A percentile compares a stretch with the other conserved stretches of the same genome.
phyloP scores from a whole-genome alignment of 1,139 yeast species.

The Nakaseomyces glabratus region DNA sequence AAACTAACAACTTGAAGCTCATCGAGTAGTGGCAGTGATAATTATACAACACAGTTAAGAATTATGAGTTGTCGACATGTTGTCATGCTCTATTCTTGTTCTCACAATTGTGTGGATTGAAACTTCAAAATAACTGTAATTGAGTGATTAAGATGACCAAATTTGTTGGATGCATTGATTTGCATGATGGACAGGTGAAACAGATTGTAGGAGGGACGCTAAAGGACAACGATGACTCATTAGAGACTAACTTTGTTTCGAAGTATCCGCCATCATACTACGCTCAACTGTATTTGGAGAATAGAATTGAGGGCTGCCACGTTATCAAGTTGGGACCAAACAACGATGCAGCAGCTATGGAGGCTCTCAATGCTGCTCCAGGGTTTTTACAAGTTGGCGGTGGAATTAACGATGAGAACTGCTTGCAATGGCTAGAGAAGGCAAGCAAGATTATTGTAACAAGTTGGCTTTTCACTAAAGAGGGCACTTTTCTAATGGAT shows the following conservation, averaged over 20 bases:
- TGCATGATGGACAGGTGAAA: slow-evolving; percentile 89
- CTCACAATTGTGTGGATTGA: too few species aligned
- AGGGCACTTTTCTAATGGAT: slow-evolving; percentile 45
- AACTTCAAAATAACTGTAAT: too few species aligned
- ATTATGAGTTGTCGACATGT: too few species aligned
- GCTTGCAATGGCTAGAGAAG: slow-evolving; percentile 49
- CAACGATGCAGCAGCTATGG: slow-evolving; percentile 74
- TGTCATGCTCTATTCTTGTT: too few species aligned
- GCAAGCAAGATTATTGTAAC: slow-evolving; percentile 65
- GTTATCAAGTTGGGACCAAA: slow-evolving; percentile 83
- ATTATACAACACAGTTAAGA: too few species aligned
- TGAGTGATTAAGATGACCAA: slow-evolving; percentile 55
- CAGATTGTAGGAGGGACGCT: slow-evolving; percentile 95
- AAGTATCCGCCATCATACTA: slow-evolving; percentile 66
- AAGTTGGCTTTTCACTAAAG: slow-evolving; percentile 71
- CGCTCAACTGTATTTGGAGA: slow-evolving; percentile 56
- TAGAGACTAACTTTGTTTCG: slow-evolving; percentile 70
- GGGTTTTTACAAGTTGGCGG: slow-evolving; percentile 78
- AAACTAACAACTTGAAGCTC: too few species aligned
- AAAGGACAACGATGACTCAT: slow-evolving; percentile 40
- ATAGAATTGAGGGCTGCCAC: slow-evolving; percentile 68
- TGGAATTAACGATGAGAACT: slow-evolving; percentile 71
- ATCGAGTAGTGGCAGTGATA: too few species aligned
- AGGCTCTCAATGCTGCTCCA: slow-evolving; percentile 74
- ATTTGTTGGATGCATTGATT: slow-evolving; percentile 91